These are phyloP conservation scores for Xylaria longipes DNA, from an alignment of 495 filamentous ascomycete species.

Conservation along the genomic window DNA sequence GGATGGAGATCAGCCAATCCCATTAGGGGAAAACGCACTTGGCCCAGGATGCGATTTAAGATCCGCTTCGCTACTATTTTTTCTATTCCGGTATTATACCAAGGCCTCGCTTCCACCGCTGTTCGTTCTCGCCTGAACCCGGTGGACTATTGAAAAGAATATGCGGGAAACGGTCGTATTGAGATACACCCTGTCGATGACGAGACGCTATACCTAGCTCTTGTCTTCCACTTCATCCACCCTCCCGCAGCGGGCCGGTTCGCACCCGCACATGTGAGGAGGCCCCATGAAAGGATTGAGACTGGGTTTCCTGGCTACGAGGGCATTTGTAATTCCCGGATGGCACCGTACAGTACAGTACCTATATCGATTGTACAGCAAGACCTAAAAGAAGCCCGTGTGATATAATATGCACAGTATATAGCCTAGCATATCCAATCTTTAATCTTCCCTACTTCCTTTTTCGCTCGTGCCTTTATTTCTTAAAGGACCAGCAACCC, in stretches of 20 bases:
- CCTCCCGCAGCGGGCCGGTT: not conserved
- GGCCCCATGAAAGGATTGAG: conserved; percentile 12
- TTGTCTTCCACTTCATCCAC: not conserved
- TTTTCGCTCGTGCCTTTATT: conserved; percentile 1
- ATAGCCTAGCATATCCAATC: not conserved
- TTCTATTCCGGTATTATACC: not conserved
- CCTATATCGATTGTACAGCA: not conserved
- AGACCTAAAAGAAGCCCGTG: not conserved
- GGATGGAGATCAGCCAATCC: conserved; percentile 1
- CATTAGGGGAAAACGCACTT: not conserved
- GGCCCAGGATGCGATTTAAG: conserved; percentile 7
- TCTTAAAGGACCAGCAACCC: not conserved
- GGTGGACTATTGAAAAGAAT: not conserved
- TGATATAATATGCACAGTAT: not conserved
- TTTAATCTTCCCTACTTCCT: not conserved
- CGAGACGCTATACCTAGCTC: not conserved
- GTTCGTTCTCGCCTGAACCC: conserved; percentile 4
- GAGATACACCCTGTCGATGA: conserved; percentile 5
- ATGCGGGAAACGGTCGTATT: not conserved
- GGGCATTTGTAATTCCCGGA: conserved; percentile 14
- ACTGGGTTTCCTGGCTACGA: not conserved
- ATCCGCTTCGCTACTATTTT: not conserved
- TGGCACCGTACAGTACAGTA: not conserved
- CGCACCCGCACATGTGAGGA: conserved; percentile 5
- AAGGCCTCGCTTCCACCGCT: not conserved